Base-by-base conservation (phyloP, 1,284 basidiomycete genomes). In the Pholiota adiposa region DNA sequence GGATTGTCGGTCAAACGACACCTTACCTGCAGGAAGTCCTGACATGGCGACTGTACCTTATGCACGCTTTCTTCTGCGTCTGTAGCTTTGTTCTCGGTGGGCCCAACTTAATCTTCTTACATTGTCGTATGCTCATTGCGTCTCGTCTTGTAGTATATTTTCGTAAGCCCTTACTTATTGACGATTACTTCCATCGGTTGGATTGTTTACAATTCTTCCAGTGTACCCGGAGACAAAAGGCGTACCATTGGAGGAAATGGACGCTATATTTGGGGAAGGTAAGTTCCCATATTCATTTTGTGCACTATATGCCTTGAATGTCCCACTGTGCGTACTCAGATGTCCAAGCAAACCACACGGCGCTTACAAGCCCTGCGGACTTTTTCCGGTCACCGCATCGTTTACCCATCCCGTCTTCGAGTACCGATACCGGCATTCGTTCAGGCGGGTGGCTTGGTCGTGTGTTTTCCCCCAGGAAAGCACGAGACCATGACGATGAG, bases 41-140 rank as follows among this genome's bases (percentile, higher is more conserved):
- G 66, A 84, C 85, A 36, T 99, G 97, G 96, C 83, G 93, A 53
- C 77, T 98, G 54, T 98, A 98, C 75, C 93, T 93, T 0, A 96
- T 99, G 92, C 95, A 97, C 68, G 95, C 92, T 8, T 95, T 95
- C 77, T 97, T 96, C 78, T 96, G 96, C 73, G 84, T 86, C 14
- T 88, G 90, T 70, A 94, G 93, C 66, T 96, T 97, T 70, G 80
- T 96, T 43, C 76, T 96, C 23, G 90, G 87, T 85, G 66, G 68
- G 80, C 75, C 16, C 18, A n/a, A 8, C 23, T 29, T 23, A 16
- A 55, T 19, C 46, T 50, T 16, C 86, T 89, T 93, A 6, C 93
- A 90, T 71, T 92, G 92, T 76, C 73, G 90, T 92, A 69, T 67
- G 84, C 62, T 19, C 54, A n/a, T n/a, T n/a, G n/a, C n/a, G n/a